Evolutionary conservation across 805 yeast species (phyloP), one percentile per base, ranked within the genome.

Genomic region (Teunomyces funiuensis): DNA sequence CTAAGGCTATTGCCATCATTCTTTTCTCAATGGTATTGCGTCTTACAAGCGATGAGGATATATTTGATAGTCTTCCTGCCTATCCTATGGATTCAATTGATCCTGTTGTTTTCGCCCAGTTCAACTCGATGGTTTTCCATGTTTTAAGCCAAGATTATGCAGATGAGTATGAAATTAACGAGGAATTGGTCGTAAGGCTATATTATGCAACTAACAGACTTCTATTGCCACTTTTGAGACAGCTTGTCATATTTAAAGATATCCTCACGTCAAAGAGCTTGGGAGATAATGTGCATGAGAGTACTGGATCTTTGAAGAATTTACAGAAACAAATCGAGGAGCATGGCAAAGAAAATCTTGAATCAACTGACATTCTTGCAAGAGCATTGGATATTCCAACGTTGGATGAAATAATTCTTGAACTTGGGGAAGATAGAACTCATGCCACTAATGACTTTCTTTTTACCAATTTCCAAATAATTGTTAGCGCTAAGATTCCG

Each of bases 201-300:
- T 39, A 25, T 22, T 31, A 23, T 22, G 46, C 51, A 2, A 39
- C 57, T 11, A 62, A 62, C 41, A 53, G 54, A 30, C 41, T 55
- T 18, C 19, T 56, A 13, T 41, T 63, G 6, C 72, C 72, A n/a
- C 61, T 51, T 37, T 58, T 71, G 37, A 58, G 71, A 37, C 67
- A 66, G 31, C 42, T 67, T 20, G 46, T 60, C 5, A 58, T 70
- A 1, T 58, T 69, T 40, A 50, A 52, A 28, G 68, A 65, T 44
- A 41, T 65, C 6, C 47, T 69, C n/a, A 61, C 71, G 1, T 57
- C 64, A n/a, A 26, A 37, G 5, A 42, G 43, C 10, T 37, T 45
- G 16, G 66, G 65, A 4, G 69, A 66, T 10, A 60, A 58, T 36
- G 43, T 27, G 2, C 31, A 37, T 15, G 37, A 39, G 6, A 51